Evolutionary conservation across 1,284 basidiomycete species (phyloP), one percentile per base, ranked within the genome.

Genomic region (Mycosarcoma mackinlayi): DNA sequence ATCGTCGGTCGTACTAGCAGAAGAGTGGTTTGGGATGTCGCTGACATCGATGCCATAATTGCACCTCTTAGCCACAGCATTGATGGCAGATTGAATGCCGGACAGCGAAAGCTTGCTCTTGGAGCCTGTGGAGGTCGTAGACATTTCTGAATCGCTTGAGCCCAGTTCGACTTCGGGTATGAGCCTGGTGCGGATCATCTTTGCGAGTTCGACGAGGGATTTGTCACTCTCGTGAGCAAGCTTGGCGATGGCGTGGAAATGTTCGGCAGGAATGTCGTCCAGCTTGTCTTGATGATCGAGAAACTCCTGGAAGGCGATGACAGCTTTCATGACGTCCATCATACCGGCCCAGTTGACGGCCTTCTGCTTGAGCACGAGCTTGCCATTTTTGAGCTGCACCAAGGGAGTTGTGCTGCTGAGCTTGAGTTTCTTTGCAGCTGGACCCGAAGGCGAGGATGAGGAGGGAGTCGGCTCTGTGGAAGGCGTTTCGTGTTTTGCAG

Each of bases 321-420:
- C 64, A 4, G 73, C 73, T 62, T 71, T 54, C 79, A 94, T 87
- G 6, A 91, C 91, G 76, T 92, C 90, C 27, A 90, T 90, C 72
- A 89, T 87, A 77, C 90, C 89, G 79, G 92, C 89, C 55, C 91
- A 88, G 0, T 88, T 87, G 38, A 91, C 77, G 3, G 86, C 84
- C 82, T 91, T 93, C 85, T 94, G 92, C 82, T 87, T 91, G 76
- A 92, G 88, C 4, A 88, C 72, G 1, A 92, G 86, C 79, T 89
- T 93, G 30, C 90, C 90, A 79, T 90, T 78, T 60, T 82, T 83
- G 61, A 84, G 74, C 31, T 71, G 67, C 35, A 84, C 81, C 40
- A 83, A 51, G 10, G 70, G 45, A 25, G 75, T 45, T 19, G 44
- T 24, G 31, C 33, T 56, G 37, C 41, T 53, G 28, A 66, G 48